Evolutionary conservation across 768 basidiomycete genomes (phyloP), one percentile per base, ranked within the genome.

Genomic region (Kwoniella sp.): DNA sequence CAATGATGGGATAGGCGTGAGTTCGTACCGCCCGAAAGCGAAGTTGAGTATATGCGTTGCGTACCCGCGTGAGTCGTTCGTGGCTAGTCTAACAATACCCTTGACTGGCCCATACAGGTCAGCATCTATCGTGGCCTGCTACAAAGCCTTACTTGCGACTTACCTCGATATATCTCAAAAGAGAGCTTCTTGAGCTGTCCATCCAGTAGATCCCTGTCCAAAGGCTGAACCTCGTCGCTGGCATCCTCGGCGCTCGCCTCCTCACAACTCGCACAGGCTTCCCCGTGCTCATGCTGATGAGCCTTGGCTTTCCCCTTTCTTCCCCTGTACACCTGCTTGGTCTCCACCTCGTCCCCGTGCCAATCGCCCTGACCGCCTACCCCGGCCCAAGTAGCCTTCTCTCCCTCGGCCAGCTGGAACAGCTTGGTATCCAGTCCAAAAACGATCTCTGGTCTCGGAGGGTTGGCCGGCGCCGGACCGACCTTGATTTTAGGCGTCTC

Each of bases 341-440:
- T 88, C 74, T 93, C 85, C 7, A 96, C 88, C 73, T 96, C 91
- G 50, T 90, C 84, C 50, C 87, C 83, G 66, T 86, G 87, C 40
- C 67, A 54, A 3, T 38, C 37, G n/a, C 14, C 71, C 71, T 31
- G 60, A 53, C 25, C 53, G 22, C 40, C 55, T 39, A 10, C 58
- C 59, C 60, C 65, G 62, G 14, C 62, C 61, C 27, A 50, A 39
- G 10, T 58, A 23, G 74, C 71, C 59, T 48, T 67, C 70, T 66
- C 51, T 55, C n/a, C 54, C 46, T 48, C 57, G 42, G 22, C 47
- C 46, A 54, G 36, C n/a, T 45, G 34, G 62, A 87, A 90, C 3
- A 91, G 78, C 65, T 82, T 85, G n/a, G 88, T 84, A 68, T 90
- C 87, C 34, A 93, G 73, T n/a, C 89, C 89, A 67, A 96, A 92